These are phyloP conservation scores for Pezicula neosporulosa DNA, from an alignment of 2,329 filamentous ascomycete species.

Conservation along the genomic window DNA sequence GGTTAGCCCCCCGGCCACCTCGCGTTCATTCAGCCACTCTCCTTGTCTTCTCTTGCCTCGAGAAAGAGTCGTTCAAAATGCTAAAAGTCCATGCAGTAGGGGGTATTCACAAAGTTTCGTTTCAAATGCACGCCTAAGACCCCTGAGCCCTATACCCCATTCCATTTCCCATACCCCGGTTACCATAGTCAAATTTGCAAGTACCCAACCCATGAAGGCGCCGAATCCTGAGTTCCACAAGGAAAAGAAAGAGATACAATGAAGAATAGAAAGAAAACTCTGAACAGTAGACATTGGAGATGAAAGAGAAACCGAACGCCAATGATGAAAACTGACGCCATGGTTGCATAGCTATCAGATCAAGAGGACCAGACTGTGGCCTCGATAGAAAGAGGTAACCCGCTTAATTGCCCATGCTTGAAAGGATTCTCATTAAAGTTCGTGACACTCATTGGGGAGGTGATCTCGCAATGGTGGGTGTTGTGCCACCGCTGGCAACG, in stretches of 20 bases:
- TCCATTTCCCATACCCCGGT: background rate
- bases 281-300: background rate
- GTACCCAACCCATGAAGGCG: background rate
- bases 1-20: too few relatives aligned
- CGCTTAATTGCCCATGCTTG: background rate
- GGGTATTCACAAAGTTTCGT: too few relatives aligned
- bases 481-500: slow-evolving; percentile 25
- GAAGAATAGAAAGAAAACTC: background rate
- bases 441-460: slow-evolving; percentile 21
- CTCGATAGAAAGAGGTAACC: background rate
- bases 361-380: too few relatives aligned
- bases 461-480: slow-evolving; percentile 27
- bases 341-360: background rate
- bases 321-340: background rate
- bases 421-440: too few relatives aligned
- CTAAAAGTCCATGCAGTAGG: too few relatives aligned
- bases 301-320: background rate
- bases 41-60: too few relatives aligned
- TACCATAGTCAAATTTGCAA: background rate
- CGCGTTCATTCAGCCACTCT: too few relatives aligned
- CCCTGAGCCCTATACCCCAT: background rate
- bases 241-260: background rate
- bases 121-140: background rate
- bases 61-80: too few relatives aligned
- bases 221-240: background rate